Percentiles rank a stretch among this genome's conserved stretches.
phyloP scores from a whole-genome alignment of 495 filamentous ascomycete genomes.

The Hyaloscypha finlandica region DNA sequence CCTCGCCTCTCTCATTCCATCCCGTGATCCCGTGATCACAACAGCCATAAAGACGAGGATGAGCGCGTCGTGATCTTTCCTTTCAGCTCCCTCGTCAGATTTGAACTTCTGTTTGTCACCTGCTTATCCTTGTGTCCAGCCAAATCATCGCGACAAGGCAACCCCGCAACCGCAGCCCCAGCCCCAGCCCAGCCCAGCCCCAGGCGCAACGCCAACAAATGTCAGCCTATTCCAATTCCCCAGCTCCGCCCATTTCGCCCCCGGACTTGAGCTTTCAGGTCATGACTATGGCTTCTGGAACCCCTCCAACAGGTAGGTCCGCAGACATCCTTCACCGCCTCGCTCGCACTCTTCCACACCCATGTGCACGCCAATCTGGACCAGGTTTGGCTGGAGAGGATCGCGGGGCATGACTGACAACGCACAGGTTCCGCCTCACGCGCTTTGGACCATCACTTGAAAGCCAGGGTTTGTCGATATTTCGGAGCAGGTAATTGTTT shows the following conservation, averaged over 20 bases:
- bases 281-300: slow-evolving; percentile 8
- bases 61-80: background rate
- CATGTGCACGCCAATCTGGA: slow-evolving; percentile 14
- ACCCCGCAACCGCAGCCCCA: background rate
- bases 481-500: slow-evolving; percentile 29
- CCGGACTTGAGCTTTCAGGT: background rate
- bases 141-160: too few species aligned
- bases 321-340: slow-evolving; percentile 20
- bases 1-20: background rate
- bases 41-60: slow-evolving; percentile 6
- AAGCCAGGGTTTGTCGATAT: slow-evolving; percentile 29
- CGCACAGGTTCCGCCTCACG: background rate
- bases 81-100: background rate
- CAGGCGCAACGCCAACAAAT: background rate
- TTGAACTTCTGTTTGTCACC: background rate
- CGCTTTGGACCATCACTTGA: slow-evolving; percentile 1
- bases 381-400: slow-evolving; percentile 21
- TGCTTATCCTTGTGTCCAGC: background rate
- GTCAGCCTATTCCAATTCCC: background rate
- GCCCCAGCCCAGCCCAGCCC: too few species aligned
- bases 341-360: background rate
- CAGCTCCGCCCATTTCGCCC: background rate
- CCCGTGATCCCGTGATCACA: slow-evolving; percentile 15
- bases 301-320: slow-evolving; percentile 14
- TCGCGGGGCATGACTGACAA: slow-evolving; percentile 8